Percentiles rank a stretch among this genome's conserved stretches.
These are phyloP conservation scores for Alternaria sp. DNA, from an alignment of 2,329 filamentous ascomycete species.

Conservation along the genomic window DNA sequence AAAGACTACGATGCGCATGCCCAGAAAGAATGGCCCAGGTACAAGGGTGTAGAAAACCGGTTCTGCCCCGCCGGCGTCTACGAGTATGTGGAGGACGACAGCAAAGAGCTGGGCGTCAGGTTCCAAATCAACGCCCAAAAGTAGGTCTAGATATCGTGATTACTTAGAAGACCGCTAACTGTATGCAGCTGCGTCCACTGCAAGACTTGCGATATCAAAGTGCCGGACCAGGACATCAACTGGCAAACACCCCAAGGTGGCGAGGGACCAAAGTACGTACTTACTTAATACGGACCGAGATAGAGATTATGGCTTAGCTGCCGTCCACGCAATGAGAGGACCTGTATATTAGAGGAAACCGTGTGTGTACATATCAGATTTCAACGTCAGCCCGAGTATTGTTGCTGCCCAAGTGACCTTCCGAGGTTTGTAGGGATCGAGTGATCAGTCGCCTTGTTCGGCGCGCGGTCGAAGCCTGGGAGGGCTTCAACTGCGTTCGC, in stretches of 20 bases:
- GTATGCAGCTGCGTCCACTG: slow-evolving; percentile 87
- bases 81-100: slow-evolving; percentile 93
- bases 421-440: not conserved
- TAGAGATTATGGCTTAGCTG: not conserved
- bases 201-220: slow-evolving; percentile 99
- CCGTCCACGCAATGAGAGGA: not conserved
- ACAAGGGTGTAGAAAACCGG: slow-evolving; percentile 90
- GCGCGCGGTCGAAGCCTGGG: not conserved
- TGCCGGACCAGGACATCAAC: slow-evolving; percentile 94
- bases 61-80: slow-evolving; percentile 98
- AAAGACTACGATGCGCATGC: slow-evolving; percentile 94
- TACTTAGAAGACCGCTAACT: slow-evolving; percentile 31
- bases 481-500: not conserved
- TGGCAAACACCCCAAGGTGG: slow-evolving; percentile 89
- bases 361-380: slow-evolving; percentile 9
- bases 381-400: slow-evolving; percentile 6
- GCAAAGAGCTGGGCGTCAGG: slow-evolving; percentile 83
- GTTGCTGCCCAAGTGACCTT: slow-evolving; percentile 18
- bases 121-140: slow-evolving; percentile 99
- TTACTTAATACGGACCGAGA: slow-evolving; percentile 53
- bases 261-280: slow-evolving; percentile 71
- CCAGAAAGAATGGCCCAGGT: slow-evolving; percentile 80
- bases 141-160: slow-evolving; percentile 63
- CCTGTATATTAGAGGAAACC: slow-evolving; percentile 15
- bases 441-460: not conserved